Base-by-base conservation (phyloP, 306 rosid species). In the Geum urbanum region DNA sequence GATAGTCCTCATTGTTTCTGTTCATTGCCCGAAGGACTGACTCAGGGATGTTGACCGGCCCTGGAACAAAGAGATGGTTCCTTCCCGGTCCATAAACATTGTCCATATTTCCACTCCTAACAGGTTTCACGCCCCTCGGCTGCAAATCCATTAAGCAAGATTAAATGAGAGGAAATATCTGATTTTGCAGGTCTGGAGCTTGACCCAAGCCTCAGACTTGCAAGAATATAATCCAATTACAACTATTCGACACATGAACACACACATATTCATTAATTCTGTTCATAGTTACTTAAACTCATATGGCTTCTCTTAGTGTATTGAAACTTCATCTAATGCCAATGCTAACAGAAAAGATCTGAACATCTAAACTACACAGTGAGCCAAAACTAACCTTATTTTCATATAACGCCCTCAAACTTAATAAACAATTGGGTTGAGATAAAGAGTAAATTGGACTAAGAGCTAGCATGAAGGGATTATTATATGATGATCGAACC, bases 41-140 rank as follows among this genome's bases (percentile, higher is more conserved):
- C 52, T 95, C 99, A 0, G 97, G 99, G 78, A 95, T 91, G 83
- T 95, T 95, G 70, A 95, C 99, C 0, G 99, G 99, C 81, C 99
- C 99, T 2, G 99, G 99, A 64, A 95, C 99, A 76, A 95, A 95
- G 79, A 95, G 97, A 72, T 95, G 99, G 92, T 91, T 77, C 70
- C 84, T 89, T 83, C 99, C 99, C 37, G 99, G 97, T 82, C 71
- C 99, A 84, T 95, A 61, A 5, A 87, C 70, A 35, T 87, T 70
- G 75, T 95, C 99, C 99, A 95, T 95, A 75, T 89, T 57, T 81
- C 46, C 53, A 75, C 77, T 63, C 74, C 75, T 77, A 75, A 32
- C 74, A 81, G 69, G 39, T 66, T 67, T 58, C 58, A 72, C 75
- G 65, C 69, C 69, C 85, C 83, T 73, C 45, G 6, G 58, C 87